phyloP scores from a whole-genome alignment of 2,329 filamentous ascomycete species.

The Phyllosticta citrichinensis region DNA sequence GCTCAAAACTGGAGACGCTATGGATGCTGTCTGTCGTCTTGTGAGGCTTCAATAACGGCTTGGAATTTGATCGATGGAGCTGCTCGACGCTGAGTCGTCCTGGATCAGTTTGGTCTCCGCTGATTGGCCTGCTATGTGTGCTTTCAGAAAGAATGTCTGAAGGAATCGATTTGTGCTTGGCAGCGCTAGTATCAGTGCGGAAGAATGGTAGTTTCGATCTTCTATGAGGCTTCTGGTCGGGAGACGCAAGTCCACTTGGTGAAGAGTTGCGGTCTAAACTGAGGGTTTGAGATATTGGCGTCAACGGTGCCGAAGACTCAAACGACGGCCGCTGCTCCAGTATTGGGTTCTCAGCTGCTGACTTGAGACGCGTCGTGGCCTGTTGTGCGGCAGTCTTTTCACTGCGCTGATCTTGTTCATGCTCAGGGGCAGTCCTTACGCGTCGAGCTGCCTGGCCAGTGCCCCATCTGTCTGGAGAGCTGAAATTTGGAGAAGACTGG shows the following conservation, averaged over 20 bases:
- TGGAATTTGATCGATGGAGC: not conserved
- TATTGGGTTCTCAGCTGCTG: not conserved
- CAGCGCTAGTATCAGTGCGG: constrained; percentile 27
- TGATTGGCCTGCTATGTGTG: not conserved
- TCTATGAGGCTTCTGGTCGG: constrained; percentile 21
- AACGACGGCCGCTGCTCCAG: constrained; percentile 28
- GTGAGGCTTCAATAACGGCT: constrained; percentile 14
- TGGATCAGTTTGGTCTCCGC: not conserved
- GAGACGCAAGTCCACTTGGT: constrained; percentile 17
- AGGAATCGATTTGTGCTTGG: constrained; percentile 21
- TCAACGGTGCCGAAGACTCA: constrained; percentile 29
- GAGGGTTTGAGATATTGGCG: constrained; percentile 23
- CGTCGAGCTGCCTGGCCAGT: constrained; percentile 23
- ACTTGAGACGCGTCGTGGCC: constrained; percentile 2
- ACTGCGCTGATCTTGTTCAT: not conserved
- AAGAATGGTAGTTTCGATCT: constrained; percentile 32
- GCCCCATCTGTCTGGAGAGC: constrained; percentile 34
- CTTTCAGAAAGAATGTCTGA: constrained; percentile 12
- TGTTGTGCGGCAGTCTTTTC: not conserved
- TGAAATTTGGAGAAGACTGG: constrained; percentile 26
- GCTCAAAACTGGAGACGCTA: constrained; percentile 17
- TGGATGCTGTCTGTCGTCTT: constrained; percentile 30
- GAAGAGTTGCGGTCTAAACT: constrained; percentile 28
- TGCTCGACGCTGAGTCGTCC: constrained; percentile 3
- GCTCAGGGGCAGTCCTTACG: constrained; percentile 15